Conservation (phyloP, 2,329 filamentous ascomycete species). For the Fusarium scirpi region DNA sequence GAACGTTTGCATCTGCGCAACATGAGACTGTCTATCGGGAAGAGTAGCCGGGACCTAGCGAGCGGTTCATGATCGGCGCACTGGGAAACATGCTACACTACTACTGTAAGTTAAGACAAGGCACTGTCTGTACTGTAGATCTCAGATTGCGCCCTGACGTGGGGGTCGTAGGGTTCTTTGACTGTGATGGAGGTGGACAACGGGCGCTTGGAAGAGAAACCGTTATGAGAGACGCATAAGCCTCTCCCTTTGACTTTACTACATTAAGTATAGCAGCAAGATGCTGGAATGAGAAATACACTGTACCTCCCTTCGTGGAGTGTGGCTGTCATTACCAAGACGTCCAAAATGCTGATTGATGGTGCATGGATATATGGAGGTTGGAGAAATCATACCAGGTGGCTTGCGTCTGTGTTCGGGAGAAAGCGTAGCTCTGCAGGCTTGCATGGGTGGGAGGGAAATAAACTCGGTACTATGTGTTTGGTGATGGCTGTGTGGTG, state of each 20-base stretch:
- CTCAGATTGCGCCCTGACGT: constrained; percentile 15
- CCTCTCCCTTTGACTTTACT: neutral
- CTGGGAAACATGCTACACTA: neutral
- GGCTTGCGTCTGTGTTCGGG: constrained; percentile 27
- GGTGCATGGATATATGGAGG: constrained; percentile 4
- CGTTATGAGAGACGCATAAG: neutral
- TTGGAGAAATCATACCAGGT: constrained; percentile 26
- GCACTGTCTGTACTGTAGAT: constrained; percentile 12
- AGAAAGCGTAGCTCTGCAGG: constrained; percentile 30
- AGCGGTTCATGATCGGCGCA: constrained; percentile 14
- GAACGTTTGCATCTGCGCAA: constrained; percentile 12
- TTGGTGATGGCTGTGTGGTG: neutral
- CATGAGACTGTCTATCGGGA: constrained; percentile 14
- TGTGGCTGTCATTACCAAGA: constrained; percentile 6
- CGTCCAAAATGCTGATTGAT: neutral
- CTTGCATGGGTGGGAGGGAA: constrained; percentile 17
- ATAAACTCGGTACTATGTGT: constrained; percentile 31
- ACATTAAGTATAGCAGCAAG: neutral
- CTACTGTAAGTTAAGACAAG: neutral
- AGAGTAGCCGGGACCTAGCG: constrained; percentile 17
- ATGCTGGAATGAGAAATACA: constrained; percentile 20
- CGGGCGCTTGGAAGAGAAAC: constrained; percentile 17
- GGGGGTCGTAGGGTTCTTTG: constrained; percentile 6
- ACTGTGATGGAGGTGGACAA: constrained; percentile 16
- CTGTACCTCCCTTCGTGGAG: constrained; percentile 1